A percentile compares a stretch with the other conserved stretches of the same genome.
These are phyloP conservation scores for Coriaria nepalensis DNA, from an alignment of 306 rosid species.

Conservation along the genomic window DNA sequence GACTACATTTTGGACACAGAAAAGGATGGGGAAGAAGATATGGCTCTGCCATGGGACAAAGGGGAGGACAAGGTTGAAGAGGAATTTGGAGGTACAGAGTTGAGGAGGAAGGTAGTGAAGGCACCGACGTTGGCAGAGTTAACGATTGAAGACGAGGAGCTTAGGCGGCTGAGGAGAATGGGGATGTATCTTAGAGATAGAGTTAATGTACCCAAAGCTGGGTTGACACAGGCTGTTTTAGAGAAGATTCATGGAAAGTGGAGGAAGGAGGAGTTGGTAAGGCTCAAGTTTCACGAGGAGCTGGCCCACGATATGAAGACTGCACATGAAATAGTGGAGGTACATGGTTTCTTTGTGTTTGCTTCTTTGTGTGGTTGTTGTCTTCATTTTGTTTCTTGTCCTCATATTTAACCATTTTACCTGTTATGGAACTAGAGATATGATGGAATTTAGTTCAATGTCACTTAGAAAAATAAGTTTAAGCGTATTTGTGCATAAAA, in stretches of 20 bases:
- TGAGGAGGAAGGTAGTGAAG: slow-evolving; percentile 34
- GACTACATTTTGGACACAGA: slow-evolving; percentile 34
- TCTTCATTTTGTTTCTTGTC: too few species aligned
- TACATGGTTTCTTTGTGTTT: slow-evolving; percentile 21
- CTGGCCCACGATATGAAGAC: slow-evolving; percentile 82
- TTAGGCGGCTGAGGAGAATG: slow-evolving; percentile 51
- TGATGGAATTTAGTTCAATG: too few species aligned
- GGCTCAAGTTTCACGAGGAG: slow-evolving; percentile 82
- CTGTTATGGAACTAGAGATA: too few species aligned
- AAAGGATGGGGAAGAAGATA: slow-evolving; percentile 19
- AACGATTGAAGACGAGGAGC: slow-evolving; percentile 73
- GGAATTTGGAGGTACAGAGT: slow-evolving; percentile 26
- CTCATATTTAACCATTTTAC: too few species aligned
- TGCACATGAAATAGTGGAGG: slow-evolving; percentile 83
- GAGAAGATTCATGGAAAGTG: slow-evolving; percentile 66
- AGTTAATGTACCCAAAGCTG: slow-evolving; percentile 73
- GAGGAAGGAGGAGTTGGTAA: slow-evolving; percentile 68
- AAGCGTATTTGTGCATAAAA: too few species aligned
- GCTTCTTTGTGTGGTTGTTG: background rate
- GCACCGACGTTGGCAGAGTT: slow-evolving; percentile 61
- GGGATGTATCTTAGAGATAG: slow-evolving; percentile 54
- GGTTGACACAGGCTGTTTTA: slow-evolving; percentile 57
- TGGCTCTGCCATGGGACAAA: slow-evolving; percentile 61
- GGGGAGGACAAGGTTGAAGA: slow-evolving; percentile 30
- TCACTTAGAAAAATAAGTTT: too few species aligned